phyloP scores from a whole-genome alignment of 306 rosid species.

The Ziziphus jujuba region DNA sequence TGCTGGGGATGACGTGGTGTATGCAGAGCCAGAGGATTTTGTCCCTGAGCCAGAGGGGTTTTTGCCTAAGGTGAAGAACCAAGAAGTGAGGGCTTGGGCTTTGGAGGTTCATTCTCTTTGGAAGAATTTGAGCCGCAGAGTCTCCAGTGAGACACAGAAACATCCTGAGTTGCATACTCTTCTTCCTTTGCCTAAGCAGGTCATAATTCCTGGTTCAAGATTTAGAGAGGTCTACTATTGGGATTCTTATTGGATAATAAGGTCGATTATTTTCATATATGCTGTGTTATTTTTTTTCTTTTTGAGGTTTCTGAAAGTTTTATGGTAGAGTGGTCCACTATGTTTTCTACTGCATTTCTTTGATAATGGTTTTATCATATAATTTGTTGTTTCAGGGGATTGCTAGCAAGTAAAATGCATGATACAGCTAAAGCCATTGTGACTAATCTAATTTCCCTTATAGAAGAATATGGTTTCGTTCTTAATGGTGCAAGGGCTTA shows the following conservation, averaged over 20 bases:
- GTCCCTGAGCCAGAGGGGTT: constrained; percentile 57
- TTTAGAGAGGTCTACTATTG: constrained; percentile 90
- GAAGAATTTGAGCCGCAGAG: constrained; percentile 68
- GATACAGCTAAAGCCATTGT: constrained; percentile 70
- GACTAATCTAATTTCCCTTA: constrained; percentile 59
- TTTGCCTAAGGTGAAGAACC: constrained; percentile 60
- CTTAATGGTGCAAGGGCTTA: constrained; percentile 85
- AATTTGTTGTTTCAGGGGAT: constrained; percentile 53
- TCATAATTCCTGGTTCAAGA: constrained; percentile 73
- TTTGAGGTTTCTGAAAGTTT: too few species aligned
- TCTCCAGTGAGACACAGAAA: constrained; percentile 33
- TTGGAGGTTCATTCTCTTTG: constrained; percentile 70
- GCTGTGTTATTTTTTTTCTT: too few species aligned
- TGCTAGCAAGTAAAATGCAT: constrained; percentile 79
- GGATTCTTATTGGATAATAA: constrained; percentile 92
- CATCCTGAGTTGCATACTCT: constrained; percentile 63
- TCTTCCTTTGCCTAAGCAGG: constrained; percentile 56
- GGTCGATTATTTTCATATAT: constrained; percentile 38
- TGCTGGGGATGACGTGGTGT: constrained; percentile 74
- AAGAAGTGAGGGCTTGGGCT: constrained; percentile 70
- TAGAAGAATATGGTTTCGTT: constrained; percentile 77
- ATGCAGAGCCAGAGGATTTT: constrained; percentile 58
- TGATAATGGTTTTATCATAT: too few species aligned
- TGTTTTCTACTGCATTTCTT: too few species aligned
- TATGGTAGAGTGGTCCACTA: too few species aligned